Evolutionary conservation across 768 basidiomycete genomes (phyloP), one percentile per base, ranked within the genome.

Genomic region (Agrocybe chaxingu): DNA sequence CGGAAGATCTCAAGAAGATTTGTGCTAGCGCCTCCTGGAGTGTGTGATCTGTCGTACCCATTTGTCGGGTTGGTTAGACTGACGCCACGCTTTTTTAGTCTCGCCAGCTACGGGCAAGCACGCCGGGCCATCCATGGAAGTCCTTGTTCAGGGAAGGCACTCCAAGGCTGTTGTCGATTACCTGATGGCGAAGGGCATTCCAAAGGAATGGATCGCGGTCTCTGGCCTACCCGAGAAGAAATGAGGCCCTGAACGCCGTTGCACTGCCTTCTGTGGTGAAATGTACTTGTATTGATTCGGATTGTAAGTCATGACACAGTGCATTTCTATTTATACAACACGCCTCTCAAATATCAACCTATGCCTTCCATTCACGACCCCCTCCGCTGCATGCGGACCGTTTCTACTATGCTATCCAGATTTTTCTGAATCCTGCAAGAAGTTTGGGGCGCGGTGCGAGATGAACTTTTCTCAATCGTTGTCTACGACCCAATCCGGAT

Each of bases 131-230:
- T 79, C 78, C 2, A 57, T 79, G 46, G 89, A 94, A 58, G 83
- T 97, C 7, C 71, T 88, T 53, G 85, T 96, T 0, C 94, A 96
- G 61, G 94, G 94, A 2, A 89, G 88, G 54, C 92, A 96, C 59
- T 72, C 75, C 13, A 77, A 79, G 55, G 70, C 73, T 2, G 85
- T 92, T 8, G 70, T 76, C 8, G 86, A 89, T 4, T 78, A 91
- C 52, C 63, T 97, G 36, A 63, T 78, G 2, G 75, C 70, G 18
- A 81, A 78, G 55, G 91, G 93, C 0, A 79, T 95, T 31, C 90
- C 92, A 19, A 89, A 86, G 71, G 76, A 76, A 60, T 95, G 89
- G 89, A 86, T 95, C 46, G 80, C 82, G 60, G 68, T 75, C 1
- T 62, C 62, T 1, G 84, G 81, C 52, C 36, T 71, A 47, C 62